Percentiles rank a stretch among this genome's conserved stretches.
Conservation (phyloP, 176 grass and related monocot genomes). For the Paspalum notatum region DNA sequence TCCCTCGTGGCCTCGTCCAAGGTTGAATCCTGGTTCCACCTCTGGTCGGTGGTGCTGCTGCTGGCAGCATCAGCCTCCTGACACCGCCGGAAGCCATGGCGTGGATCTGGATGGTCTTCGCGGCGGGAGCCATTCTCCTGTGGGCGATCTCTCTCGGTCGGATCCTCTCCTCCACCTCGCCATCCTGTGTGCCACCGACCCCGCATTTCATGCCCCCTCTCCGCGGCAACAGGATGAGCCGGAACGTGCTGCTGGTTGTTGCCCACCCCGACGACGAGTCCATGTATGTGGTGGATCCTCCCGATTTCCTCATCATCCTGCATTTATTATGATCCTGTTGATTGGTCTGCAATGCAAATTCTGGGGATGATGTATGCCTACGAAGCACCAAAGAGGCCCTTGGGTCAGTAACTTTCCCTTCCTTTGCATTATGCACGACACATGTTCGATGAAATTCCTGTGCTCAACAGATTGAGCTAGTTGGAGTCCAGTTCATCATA, state of each 20-base stretch:
- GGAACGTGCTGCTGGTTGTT: conserved; percentile 73
- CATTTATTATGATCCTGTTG: not conserved
- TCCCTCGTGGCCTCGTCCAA: too few species aligned
- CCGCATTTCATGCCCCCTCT: conserved; percentile 30
- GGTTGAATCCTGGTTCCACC: too few species aligned
- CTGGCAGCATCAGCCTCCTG: too few species aligned
- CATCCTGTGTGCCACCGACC: conserved; percentile 28
- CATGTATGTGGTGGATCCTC: conserved; percentile 43
- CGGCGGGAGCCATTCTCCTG: conserved; percentile 35
- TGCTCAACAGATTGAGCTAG: not conserved
- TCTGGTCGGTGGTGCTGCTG: too few species aligned
- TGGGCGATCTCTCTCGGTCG: conserved; percentile 59
- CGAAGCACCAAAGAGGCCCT: too few species aligned
- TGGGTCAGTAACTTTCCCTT: too few species aligned
- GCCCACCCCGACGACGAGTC: conserved; percentile 98
- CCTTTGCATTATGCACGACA: not conserved
- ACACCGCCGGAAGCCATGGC: conserved; percentile 22
- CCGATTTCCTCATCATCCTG: too few species aligned
- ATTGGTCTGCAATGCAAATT: too few species aligned
- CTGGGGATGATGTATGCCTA: not conserved
- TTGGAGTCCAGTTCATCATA: not conserved
- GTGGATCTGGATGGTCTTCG: conserved; percentile 48
- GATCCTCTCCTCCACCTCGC: conserved; percentile 34
- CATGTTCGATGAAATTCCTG: not conserved
- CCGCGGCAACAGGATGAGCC: conserved; percentile 44